Conservation (phyloP, 768 basidiomycete genomes). For the Panellus pusillus region DNA sequence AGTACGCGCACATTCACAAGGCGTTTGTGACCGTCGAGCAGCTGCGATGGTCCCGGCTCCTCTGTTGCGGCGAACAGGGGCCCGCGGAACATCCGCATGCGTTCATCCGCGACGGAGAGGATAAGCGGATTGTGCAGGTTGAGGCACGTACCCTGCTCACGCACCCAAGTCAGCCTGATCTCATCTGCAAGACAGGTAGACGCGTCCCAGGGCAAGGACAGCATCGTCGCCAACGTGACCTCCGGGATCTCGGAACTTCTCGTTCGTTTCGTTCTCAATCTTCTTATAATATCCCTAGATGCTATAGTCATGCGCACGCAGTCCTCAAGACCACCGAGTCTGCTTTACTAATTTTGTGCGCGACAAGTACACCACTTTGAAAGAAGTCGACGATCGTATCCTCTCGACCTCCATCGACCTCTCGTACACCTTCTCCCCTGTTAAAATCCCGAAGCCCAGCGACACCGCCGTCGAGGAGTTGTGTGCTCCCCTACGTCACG, state of each 20-base stretch:
- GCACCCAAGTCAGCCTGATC: not conserved
- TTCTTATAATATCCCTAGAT: not conserved
- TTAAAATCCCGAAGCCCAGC: conserved; percentile 45
- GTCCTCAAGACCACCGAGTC: conserved; percentile 92
- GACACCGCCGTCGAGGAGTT: conserved; percentile 59
- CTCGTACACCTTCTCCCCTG: conserved; percentile 58
- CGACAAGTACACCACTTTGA: conserved; percentile 89
- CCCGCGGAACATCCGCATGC: conserved; percentile 65
- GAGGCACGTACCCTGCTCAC: conserved; percentile 38
- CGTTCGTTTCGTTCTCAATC: conserved; percentile 38
- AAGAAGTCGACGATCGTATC: conserved; percentile 82
- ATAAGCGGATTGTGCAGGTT: conserved; percentile 70
- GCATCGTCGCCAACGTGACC: conserved; percentile 59
- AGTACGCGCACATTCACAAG: conserved; percentile 74
- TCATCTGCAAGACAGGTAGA: conserved; percentile 52
- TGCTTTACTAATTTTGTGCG: conserved; percentile 78
- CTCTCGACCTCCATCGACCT: conserved; percentile 88
- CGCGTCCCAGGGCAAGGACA: conserved; percentile 59
- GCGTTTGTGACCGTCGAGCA: conserved; percentile 73
- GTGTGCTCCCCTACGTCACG: conserved; percentile 30
- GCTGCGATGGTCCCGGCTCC: conserved; percentile 82
- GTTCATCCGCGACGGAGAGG: conserved; percentile 88
- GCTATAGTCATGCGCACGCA: conserved; percentile 30
- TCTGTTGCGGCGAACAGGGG: conserved; percentile 44
- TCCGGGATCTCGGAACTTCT: conserved; percentile 79